Evolutionary conservation across 148 eudicot genomes (phyloP), one percentile per base, ranked within the genome.

Genomic region (Rhododendron molle): DNA sequence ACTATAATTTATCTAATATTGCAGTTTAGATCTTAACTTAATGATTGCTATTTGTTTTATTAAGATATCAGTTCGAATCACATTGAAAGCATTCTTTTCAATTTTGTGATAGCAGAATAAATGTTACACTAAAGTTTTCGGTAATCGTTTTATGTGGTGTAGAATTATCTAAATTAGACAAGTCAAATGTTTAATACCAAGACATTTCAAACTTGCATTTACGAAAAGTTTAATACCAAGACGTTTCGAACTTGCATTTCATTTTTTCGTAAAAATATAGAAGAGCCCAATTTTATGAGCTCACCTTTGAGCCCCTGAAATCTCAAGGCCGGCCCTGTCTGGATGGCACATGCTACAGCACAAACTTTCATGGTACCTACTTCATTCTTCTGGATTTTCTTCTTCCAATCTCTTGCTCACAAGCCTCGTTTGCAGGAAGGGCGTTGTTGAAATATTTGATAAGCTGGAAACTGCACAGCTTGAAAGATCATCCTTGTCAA

Each of bases 381-480:
- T 83, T 46, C 5, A 12, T 71, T 83, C 7, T 49, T 83, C 62
- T 20, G 60, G 44, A 7, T 34, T 77, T 46, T 46, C 38, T 49
- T 73, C 79, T 56, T 71, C 38, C 34, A 14, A 18, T 47, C 23
- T 65, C 78, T 49, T 5, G 8, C 30, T 32, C 8, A 18, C n/a
- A 47, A 78, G 30, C 67, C 72, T 86, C 83, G 77, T 85, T 18
- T 92, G 88, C 94, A 96, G 98, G 92, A 91, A 88, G 89, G 94
- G 96, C 84, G 95, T 96, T 73, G 93, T 94, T 83, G 91, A 89
- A 86, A 86, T 92, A 72, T 94, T 96, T 90, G 94, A 96, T 81
- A 92, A 87, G 90, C 83, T 96, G 88, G 95, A 94, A 54, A 85
- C 87, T n/a, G 95, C 95, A 49, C 87, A 83, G 88, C 84, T 96